Evolutionary conservation across 2,329 filamentous ascomycete genomes (phyloP), one percentile per base, ranked within the genome.

Genomic region (Aaosphaeria pasadenensis): DNA sequence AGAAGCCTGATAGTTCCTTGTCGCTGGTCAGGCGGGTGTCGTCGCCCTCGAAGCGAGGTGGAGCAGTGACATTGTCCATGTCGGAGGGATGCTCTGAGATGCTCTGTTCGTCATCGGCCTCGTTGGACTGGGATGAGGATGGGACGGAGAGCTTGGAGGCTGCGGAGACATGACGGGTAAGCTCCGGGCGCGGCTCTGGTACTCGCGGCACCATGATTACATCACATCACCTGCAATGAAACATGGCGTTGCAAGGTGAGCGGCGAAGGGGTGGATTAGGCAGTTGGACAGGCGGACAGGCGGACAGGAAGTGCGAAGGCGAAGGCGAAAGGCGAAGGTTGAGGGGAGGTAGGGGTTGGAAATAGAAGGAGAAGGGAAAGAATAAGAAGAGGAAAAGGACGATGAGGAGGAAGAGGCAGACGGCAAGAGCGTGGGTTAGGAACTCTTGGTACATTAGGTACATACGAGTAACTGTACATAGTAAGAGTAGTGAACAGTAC

Each of bases 1-100:
- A 99, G 89, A 95, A 99, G 59, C 92, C 94, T 36, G 85, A 78
- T 51, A 97, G 81, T 79, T 99, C 94, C 71, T 88, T 92, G 59
- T 75, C 76, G 69, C 89, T 96, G 7, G 94, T 97, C 47, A 88
- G 82, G n/a, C 92, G 81, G 28, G 85, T 88, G 71, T 99, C 94
- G 69, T 97, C 90, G 52, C 88, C 90, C 2, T 79, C 78, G 69
- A 95, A 96, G 48, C 82, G 78, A 46, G 82, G 74, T 17, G 50
- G 51, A 29, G 58, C 48, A 42, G 46, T 39, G 45, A 57, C 56
- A 48, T 69, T 70, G 40, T 64, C 64, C 66, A 70, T 70, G 50
- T 54, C 61, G 47, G 56, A 58, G 53, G 51, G 55, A 36, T 56
- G 45, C 30, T 68, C 62, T 39, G 61, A 64, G 40, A 64, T 53